phyloP scores from a whole-genome alignment of 345 rosid genomes.

The Citrus hindsii region DNA sequence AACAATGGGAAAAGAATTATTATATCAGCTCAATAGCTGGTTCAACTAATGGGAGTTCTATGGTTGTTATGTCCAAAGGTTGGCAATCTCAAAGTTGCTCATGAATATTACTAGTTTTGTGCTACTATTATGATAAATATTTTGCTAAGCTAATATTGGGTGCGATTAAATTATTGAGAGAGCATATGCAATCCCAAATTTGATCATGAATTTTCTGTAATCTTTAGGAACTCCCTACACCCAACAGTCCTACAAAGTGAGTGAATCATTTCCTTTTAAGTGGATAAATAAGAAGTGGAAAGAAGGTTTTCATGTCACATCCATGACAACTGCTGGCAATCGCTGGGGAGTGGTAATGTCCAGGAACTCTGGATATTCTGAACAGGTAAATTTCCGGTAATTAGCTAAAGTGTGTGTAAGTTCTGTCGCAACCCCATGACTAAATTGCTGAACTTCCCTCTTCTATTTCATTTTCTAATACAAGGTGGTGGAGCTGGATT shows the following conservation, averaged over 20 bases:
- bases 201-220: constrained; percentile 17
- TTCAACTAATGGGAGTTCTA: constrained; percentile 80
- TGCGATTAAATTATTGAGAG: background rate
- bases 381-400: constrained; percentile 50
- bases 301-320: constrained; percentile 97
- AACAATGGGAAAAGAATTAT: constrained; percentile 93
- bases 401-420: background rate
- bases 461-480: constrained; percentile 7
- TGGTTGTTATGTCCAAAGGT: constrained; percentile 98
- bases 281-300: constrained; percentile 99
- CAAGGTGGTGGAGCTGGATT: constrained; percentile 96
- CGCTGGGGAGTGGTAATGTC: constrained; percentile 99
- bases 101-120: background rate
- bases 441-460: constrained; percentile 6
- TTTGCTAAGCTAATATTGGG: background rate
- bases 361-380: constrained; percentile 80
- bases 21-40: constrained; percentile 96
- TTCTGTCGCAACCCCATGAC: background rate
- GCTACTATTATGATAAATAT: background rate
- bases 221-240: constrained; percentile 83
- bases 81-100: background rate
- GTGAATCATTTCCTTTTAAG: constrained; percentile 94
- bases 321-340: constrained; percentile 93
- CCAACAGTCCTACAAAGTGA: constrained; percentile 98
- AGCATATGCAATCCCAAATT: background rate